Percentiles rank a stretch among this genome's conserved stretches.
Conservation (phyloP, 2,329 filamentous ascomycete genomes). For the Paecilomyces sp. region DNA sequence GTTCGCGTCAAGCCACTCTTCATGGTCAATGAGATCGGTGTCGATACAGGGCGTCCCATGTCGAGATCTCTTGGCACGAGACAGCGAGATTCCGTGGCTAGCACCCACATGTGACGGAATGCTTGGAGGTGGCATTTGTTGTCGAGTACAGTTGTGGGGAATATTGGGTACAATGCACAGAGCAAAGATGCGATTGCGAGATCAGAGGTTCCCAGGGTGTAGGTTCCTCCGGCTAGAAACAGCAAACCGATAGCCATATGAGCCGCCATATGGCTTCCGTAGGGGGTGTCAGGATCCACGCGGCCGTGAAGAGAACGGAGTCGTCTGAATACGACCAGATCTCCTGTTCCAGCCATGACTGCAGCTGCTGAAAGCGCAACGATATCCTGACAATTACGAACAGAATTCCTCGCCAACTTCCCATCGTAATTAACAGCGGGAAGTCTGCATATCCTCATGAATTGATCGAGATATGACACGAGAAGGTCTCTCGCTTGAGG, state of each 20-base stretch:
- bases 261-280: conserved; percentile 86
- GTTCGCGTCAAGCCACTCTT: conserved; percentile 30
- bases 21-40: conserved; percentile 62
- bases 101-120: conserved; percentile 93
- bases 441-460: conserved; percentile 68
- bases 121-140: conserved; percentile 93
- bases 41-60: conserved; percentile 68
- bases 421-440: conserved; percentile 66
- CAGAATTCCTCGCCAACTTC: conserved; percentile 72
- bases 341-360: conserved; percentile 94
- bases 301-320: conserved; percentile 83
- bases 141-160: conserved; percentile 82
- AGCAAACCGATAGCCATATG: conserved; percentile 87
- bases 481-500: conserved; percentile 69
- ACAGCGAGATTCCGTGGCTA: conserved; percentile 84
- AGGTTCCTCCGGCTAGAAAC: conserved; percentile 86
- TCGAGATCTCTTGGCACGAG: conserved; percentile 81
- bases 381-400: conserved; percentile 85
- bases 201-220: conserved; percentile 84
- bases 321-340: conserved; percentile 75
- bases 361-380: conserved; percentile 74
- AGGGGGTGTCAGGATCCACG: conserved; percentile 74
- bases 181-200: conserved; percentile 79
- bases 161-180: conserved; percentile 89
- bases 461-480: conserved; percentile 76